Conservation (phyloP, 371 early-diverging fungal genomes). For the Mucor sp. region DNA sequence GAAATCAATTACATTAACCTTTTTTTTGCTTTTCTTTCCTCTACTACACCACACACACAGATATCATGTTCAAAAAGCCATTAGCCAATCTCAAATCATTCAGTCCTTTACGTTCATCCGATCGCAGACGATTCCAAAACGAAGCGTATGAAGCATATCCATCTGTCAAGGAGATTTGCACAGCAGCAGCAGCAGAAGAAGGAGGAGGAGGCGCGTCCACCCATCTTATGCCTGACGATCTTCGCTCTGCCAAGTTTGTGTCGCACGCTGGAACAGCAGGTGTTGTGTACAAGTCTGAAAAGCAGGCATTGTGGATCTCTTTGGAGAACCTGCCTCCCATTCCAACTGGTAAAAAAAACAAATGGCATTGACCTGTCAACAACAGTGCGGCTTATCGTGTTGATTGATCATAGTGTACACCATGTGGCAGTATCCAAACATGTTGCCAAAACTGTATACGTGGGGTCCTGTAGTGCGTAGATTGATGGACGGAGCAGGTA, state of each 20-base stretch:
- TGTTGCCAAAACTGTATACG: conserved; percentile 65
- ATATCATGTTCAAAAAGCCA: conserved; percentile 64
- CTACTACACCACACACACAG: no score
- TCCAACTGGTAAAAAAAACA: conserved; percentile 44
- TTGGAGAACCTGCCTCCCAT: conserved; percentile 38
- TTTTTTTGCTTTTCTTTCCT: not conserved
- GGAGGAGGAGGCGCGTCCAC: conserved; percentile 22
- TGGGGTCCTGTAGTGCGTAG: conserved; percentile 63
- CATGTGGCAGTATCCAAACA: conserved; percentile 61
- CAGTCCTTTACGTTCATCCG: conserved; percentile 63
- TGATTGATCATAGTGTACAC: conserved; percentile 53
- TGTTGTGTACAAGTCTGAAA: conserved; percentile 56
- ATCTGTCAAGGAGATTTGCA: conserved; percentile 31
- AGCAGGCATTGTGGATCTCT: conserved; percentile 66
- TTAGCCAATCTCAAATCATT: conserved; percentile 57
- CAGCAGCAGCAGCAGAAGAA: conserved; percentile 15
- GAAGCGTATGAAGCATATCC: conserved; percentile 60
- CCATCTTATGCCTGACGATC: conserved; percentile 54
- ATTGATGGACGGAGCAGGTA: conserved; percentile 67
- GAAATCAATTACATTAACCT: not conserved
- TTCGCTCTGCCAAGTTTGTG: conserved; percentile 65
- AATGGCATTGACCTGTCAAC: no score
- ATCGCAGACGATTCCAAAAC: conserved; percentile 58
- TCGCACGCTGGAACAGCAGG: conserved; percentile 64
- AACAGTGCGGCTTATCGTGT: not conserved